Conservation (phyloP, 805 yeast genomes). For the Metschnikowia hibisci region DNA sequence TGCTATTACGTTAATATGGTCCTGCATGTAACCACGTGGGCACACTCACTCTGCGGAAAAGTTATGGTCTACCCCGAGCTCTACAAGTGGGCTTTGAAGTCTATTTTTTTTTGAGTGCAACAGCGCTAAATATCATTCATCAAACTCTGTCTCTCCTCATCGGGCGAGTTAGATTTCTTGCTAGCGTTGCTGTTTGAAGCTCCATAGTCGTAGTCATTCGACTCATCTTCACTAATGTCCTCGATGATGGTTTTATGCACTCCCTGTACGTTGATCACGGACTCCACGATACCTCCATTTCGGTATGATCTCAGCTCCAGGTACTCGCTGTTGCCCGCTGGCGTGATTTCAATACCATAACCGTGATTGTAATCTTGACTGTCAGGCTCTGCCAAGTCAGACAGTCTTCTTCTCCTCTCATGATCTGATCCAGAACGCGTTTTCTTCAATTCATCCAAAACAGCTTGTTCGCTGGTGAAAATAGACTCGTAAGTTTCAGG, state of each 20-base stretch:
- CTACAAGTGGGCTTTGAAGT: too few species aligned
- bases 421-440: not conserved
- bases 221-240: conserved; percentile 48
- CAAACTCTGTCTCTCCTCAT: conserved; percentile 18
- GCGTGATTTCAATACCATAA: conserved; percentile 5
- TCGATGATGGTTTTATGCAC: conserved; percentile 83
- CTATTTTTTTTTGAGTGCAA: too few species aligned
- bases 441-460: conserved; percentile 24
- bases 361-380: conserved; percentile 2
- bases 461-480: conserved; percentile 45
- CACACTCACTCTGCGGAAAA: too few species aligned
- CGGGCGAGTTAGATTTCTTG: conserved; percentile 11
- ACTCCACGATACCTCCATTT: conserved; percentile 71
- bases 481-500: conserved; percentile 31
- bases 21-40: too few species aligned
- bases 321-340: conserved; percentile 20
- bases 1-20: too few species aligned
- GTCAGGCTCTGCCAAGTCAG: conserved; percentile 10
- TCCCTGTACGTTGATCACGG: conserved; percentile 79
- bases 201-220: conserved; percentile 19
- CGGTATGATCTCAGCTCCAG: conserved; percentile 37
- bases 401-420: conserved; percentile 13
- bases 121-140: conserved; percentile 5
- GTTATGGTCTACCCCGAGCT: not conserved
- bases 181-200: conserved; percentile 8